Percentiles rank a stretch among this genome's conserved stretches.
These are phyloP conservation scores for Termitomyces sp. DNA, from an alignment of 768 basidiomycete species.

Conservation along the genomic window DNA sequence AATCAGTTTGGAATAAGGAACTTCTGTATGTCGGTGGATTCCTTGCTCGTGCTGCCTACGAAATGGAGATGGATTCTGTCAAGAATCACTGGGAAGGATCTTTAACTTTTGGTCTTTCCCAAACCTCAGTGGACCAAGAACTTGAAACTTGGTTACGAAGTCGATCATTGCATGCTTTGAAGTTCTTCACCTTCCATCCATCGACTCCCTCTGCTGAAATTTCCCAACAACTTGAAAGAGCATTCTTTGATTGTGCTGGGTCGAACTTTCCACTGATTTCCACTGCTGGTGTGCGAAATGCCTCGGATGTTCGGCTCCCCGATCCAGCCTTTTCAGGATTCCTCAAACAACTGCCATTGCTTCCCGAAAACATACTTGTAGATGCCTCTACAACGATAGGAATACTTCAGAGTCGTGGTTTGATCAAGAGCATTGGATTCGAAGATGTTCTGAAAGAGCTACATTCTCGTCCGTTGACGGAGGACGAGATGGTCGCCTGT, in stretches of 20 bases:
- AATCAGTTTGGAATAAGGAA: slow-evolving; percentile 83
- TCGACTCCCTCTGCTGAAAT: slow-evolving; percentile 87
- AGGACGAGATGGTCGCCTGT: slow-evolving; percentile 75
- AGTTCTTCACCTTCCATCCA: slow-evolving; percentile 84
- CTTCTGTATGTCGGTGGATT: slow-evolving; percentile 81
- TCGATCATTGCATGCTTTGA: slow-evolving; percentile 72
- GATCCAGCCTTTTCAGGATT: slow-evolving; percentile 68
- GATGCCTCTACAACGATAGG: slow-evolving; percentile 58
- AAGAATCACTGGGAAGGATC: slow-evolving; percentile 55
- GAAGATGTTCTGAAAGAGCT: slow-evolving; percentile 81
- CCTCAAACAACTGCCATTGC: slow-evolving; percentile 68
- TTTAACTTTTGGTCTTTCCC: slow-evolving; percentile 21
- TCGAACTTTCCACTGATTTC: slow-evolving; percentile 67
- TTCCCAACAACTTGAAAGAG: slow-evolving; percentile 59
- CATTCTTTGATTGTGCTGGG: slow-evolving; percentile 69
- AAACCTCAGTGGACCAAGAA: slow-evolving; percentile 30
- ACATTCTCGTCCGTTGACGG: slow-evolving; percentile 56
- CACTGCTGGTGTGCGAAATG: slow-evolving; percentile 62
- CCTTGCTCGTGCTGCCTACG: slow-evolving; percentile 77
- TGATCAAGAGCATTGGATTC: slow-evolving; percentile 74
- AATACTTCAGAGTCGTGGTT: slow-evolving; percentile 50
- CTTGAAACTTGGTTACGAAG: slow-evolving; percentile 44
- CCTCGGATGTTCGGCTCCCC: slow-evolving; percentile 65
- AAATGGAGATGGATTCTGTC: slow-evolving; percentile 66
- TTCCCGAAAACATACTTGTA: slow-evolving; percentile 55